Evolutionary conservation across 176 grass and related monocot genomes (phyloP).

Genomic region (Phoenix roebelenii): DNA sequence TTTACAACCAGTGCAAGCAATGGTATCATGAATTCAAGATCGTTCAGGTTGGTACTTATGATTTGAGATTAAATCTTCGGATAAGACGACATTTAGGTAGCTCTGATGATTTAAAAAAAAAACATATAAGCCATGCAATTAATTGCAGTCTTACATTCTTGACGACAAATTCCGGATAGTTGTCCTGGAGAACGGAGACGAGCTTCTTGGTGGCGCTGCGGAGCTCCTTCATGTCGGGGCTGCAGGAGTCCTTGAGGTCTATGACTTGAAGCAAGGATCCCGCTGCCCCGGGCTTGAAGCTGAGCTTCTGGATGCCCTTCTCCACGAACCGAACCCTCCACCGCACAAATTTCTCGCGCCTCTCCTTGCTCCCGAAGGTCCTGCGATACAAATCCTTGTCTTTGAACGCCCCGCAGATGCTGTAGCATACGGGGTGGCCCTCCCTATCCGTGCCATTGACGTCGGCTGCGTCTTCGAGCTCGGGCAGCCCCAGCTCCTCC

Average conservation of each 20-base stretch:
- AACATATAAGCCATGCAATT: too few species aligned
- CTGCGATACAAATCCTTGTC: constrained; percentile 66
- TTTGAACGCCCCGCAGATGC: constrained; percentile 74
- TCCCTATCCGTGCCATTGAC: constrained; percentile 51
- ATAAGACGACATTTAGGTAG: too few species aligned
- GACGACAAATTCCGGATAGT: constrained; percentile 35
- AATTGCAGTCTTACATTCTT: constrained; percentile 22
- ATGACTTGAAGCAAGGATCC: constrained; percentile 29
- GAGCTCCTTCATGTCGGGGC: constrained; percentile 29
- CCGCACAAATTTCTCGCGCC: constrained; percentile 47
- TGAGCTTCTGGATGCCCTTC: constrained; percentile 58
- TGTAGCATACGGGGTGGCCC: constrained; percentile 87
- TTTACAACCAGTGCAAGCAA: too few species aligned
- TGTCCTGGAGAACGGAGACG: constrained; percentile 29
- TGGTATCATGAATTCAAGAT: too few species aligned
- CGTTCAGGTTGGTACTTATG: too few species aligned
- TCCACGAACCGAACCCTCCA: constrained; percentile 82
- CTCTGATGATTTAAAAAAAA: too few species aligned
- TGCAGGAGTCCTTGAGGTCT: constrained; percentile 27
- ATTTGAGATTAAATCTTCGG: too few species aligned
- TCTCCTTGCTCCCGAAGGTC: constrained; percentile 61
- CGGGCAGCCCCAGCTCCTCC: constrained; percentile 22
- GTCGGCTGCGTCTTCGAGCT: constrained; percentile 35
- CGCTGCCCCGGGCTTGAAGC: constrained; percentile 39
- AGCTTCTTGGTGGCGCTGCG: constrained; percentile 17